phyloP scores from a whole-genome alignment of 1,284 basidiomycete species.

The Tetrapyrgos nigripes region DNA sequence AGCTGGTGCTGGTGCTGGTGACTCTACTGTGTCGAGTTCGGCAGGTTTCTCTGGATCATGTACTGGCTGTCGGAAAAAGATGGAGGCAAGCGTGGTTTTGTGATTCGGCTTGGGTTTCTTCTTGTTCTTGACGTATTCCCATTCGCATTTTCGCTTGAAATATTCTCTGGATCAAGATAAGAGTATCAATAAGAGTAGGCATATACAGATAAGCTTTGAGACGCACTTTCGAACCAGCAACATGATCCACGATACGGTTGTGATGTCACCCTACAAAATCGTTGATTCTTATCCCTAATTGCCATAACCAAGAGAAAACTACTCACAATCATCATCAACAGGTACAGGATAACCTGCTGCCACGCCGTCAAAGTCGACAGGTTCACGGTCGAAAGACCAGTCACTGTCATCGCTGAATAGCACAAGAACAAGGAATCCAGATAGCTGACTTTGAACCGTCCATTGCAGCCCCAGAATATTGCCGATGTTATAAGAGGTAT shows the following conservation, averaged over 20 bases:
- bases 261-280: constrained; percentile 43
- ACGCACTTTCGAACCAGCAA: constrained; percentile 57
- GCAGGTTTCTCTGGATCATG: neutral
- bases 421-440: constrained; percentile 69
- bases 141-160: constrained; percentile 53
- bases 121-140: constrained; percentile 32
- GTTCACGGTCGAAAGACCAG: constrained; percentile 60
- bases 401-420: constrained; percentile 70
- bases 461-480: constrained; percentile 65
- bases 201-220: neutral
- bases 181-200: neutral
- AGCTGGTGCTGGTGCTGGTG: neutral
- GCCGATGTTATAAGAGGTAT: constrained; percentile 61
- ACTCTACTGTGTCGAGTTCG: neutral
- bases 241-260: constrained; percentile 60
- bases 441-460: constrained; percentile 52
- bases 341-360: constrained; percentile 64
- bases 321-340: constrained; percentile 58
- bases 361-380: constrained; percentile 55
- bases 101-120: constrained; percentile 14
- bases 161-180: constrained; percentile 42
- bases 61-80: constrained; percentile 34
- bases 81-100: constrained; percentile 35
- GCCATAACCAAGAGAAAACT: neutral
- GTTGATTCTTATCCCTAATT: neutral